These are phyloP conservation scores for Raddia guianensis DNA, from an alignment of 176 grass and related monocot genomes.

Conservation along the genomic window DNA sequence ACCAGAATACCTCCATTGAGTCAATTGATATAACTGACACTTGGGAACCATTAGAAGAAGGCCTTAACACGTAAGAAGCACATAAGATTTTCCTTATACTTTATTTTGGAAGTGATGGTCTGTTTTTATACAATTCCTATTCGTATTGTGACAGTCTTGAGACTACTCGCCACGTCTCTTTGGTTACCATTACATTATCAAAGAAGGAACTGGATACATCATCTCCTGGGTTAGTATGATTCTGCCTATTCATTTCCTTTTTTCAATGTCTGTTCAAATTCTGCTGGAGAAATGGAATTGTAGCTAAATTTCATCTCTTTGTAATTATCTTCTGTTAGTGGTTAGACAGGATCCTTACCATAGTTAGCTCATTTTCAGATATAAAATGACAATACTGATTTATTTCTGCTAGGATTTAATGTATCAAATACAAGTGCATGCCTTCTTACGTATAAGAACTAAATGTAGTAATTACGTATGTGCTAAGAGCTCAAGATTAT, in stretches of 20 bases:
- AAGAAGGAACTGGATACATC: slow-evolving; percentile 72
- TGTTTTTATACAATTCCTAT: background rate
- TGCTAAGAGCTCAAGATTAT: background rate
- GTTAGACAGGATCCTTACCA: background rate
- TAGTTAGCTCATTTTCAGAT: background rate
- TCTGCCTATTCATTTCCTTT: background rate
- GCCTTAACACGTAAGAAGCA: slow-evolving; percentile 56
- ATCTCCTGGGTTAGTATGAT: slow-evolving; percentile 60
- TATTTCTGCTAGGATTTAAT: slow-evolving; percentile 6
- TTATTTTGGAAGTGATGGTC: background rate
- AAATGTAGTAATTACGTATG: background rate
- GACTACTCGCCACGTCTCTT: slow-evolving; percentile 73
- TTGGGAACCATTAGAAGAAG: slow-evolving; percentile 84
- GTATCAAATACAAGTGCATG: background rate
- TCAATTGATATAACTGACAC: slow-evolving; percentile 72
- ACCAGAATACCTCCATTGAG: slow-evolving; percentile 63
- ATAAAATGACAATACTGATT: background rate
- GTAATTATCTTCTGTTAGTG: background rate
- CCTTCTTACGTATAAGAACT: background rate
- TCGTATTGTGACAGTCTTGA: slow-evolving; percentile 52
- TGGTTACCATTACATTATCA: slow-evolving; percentile 70
- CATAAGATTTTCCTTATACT: background rate
- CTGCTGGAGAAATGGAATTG: background rate
- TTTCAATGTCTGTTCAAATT: background rate
- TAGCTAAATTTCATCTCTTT: background rate